Evolutionary conservation across 331 rosid species (phyloP).

Genomic region (Malus hybrid): DNA sequence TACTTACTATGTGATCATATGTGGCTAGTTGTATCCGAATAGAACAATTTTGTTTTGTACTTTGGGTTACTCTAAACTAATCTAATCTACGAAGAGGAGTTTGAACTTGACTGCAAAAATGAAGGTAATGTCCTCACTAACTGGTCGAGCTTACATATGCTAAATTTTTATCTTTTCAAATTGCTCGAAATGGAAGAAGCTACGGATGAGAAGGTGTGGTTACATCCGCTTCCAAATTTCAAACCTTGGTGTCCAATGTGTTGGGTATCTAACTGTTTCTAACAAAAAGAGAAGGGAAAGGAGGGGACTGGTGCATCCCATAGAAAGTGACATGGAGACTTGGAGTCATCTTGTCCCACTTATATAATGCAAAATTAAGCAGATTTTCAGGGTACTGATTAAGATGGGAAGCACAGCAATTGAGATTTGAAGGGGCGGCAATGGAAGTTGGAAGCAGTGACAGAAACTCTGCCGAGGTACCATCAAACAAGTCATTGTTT

Average conservation of each 20-base stretch:
- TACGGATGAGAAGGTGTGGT: not conserved
- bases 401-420: not conserved
- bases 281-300: not conserved
- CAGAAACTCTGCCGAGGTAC: not conserved
- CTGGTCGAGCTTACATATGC: not conserved
- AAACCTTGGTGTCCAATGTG: not conserved
- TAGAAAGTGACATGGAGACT: not conserved
- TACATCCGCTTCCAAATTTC: not conserved
- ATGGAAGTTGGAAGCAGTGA: not conserved
- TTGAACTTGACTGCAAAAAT: not conserved
- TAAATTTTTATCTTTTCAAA: too few species aligned
- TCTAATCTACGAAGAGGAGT: not conserved
- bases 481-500: not conserved
- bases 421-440: not conserved
- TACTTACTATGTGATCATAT: too few species aligned
- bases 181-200: not conserved
- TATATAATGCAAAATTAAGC: not conserved
- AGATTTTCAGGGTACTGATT: not conserved
- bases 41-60: too few species aligned
- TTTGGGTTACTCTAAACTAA: too few species aligned
- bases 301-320: not conserved
- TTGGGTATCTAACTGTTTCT: not conserved
- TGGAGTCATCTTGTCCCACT: not conserved
- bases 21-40: too few species aligned
- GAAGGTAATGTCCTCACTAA: not conserved